Evolutionary conservation across 2,329 filamentous ascomycete species (phyloP).

Genomic region (Colletotrichum siamense): DNA sequence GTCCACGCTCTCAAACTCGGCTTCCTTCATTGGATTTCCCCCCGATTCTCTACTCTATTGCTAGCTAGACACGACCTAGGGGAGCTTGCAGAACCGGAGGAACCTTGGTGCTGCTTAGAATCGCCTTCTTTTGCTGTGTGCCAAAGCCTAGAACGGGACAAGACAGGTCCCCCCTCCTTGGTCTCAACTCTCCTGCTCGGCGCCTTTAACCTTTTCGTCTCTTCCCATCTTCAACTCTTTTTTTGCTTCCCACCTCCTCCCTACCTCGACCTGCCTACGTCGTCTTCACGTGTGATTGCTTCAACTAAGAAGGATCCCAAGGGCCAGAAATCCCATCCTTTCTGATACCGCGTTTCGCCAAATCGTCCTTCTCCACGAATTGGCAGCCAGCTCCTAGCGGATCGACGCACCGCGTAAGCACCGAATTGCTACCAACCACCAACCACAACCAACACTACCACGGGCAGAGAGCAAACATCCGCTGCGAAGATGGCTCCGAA

Average conservation of each 20-base stretch:
- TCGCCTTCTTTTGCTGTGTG: neutral
- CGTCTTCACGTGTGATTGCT: neutral
- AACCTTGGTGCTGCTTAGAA: neutral
- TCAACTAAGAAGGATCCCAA: neutral
- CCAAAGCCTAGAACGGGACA: neutral
- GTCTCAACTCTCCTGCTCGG: neutral
- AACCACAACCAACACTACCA: neutral
- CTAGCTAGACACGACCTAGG: neutral
- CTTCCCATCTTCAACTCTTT: neutral
- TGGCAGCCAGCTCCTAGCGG: neutral
- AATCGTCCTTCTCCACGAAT: neutral
- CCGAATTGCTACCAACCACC: neutral
- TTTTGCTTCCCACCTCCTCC: neutral
- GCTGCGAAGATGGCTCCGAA: slow-evolving; percentile 34
- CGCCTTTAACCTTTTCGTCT: neutral
- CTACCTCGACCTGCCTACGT: neutral
- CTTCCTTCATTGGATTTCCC: slow-evolving; percentile 8
- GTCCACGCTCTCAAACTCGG: slow-evolving; percentile 14
- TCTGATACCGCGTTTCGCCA: neutral
- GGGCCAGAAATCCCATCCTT: neutral
- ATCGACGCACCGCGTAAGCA: slow-evolving; percentile 6
- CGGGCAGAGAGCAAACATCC: neutral
- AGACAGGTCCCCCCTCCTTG: neutral
- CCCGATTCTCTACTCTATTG: neutral
- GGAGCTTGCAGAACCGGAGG: neutral